Conservation (phyloP, 106 monocot genomes). For the Xerophyta viscosa region DNA sequence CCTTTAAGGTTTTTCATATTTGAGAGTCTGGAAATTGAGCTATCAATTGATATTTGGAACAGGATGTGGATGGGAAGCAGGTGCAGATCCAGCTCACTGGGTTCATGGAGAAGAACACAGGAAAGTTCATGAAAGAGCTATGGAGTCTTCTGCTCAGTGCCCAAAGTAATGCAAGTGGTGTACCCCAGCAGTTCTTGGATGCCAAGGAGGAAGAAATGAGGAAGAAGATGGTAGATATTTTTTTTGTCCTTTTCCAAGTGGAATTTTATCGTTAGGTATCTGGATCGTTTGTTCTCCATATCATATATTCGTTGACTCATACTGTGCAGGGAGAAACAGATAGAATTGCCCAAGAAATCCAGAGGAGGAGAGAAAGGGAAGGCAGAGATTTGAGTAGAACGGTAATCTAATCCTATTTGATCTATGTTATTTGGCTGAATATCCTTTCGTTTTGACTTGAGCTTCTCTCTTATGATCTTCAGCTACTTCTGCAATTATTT, state of each 20-base stretch:
- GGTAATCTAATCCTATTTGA: conserved; percentile 34
- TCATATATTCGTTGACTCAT: background rate
- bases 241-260: background rate
- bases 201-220: conserved; percentile 77
- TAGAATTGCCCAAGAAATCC: conserved; percentile 69
- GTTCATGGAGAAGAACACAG: conserved; percentile 94
- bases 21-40: background rate
- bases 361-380: conserved; percentile 68
- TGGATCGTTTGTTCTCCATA: no score
- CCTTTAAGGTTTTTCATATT: conserved; percentile 1
- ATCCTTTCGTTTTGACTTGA: conserved; percentile 28
- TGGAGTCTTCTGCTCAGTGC: conserved; percentile 86
- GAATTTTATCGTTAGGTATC: no score
- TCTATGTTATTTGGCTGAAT: conserved; percentile 3
- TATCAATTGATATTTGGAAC: background rate
- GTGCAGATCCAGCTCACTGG: conserved; percentile 95
- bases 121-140: conserved; percentile 97
- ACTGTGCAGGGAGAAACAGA: conserved; percentile 53
- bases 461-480: conserved; percentile 53
- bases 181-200: conserved; percentile 95
- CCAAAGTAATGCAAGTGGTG: conserved; percentile 85
- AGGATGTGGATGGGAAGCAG: conserved; percentile 83
- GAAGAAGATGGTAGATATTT: conserved; percentile 66
- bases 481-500: conserved; percentile 91
- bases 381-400: conserved; percentile 37